Conservation (phyloP, 1,284 basidiomycete genomes). For the Fereydounia khargensis region DNA sequence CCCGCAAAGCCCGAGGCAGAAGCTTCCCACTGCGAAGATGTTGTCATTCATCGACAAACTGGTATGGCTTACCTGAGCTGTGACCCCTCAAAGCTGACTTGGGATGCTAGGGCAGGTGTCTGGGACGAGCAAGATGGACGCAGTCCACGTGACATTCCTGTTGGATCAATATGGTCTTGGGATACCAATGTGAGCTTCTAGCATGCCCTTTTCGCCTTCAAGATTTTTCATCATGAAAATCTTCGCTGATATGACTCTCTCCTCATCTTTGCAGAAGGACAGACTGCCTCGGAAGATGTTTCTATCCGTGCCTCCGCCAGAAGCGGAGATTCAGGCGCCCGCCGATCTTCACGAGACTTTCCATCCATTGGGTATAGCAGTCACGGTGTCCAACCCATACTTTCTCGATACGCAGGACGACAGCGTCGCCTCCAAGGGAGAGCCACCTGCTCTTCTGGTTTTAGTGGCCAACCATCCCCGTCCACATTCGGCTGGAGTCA, state of each 20-base stretch:
- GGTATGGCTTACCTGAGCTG: constrained; percentile 40
- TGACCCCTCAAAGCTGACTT: constrained; percentile 33
- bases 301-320: constrained; percentile 26
- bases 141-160: constrained; percentile 7
- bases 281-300: constrained; percentile 18
- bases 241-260: neutral
- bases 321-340: constrained; percentile 12
- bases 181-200: constrained; percentile 25
- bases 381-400: constrained; percentile 25
- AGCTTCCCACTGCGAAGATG: constrained; percentile 38
- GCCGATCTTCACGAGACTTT: constrained; percentile 18
- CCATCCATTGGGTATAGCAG: constrained; percentile 34
- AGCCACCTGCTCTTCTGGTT: constrained; percentile 18
- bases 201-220: neutral
- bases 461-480: constrained; percentile 37
- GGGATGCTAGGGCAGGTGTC: constrained; percentile 29
- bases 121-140: constrained; percentile 19
- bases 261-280: too few relatives aligned
- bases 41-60: constrained; percentile 24
- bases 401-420: constrained; percentile 9
- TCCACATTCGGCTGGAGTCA: constrained; percentile 10
- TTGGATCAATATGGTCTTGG: constrained; percentile 36
- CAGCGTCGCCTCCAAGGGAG: constrained; percentile 1
- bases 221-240: neutral
- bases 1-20: constrained; percentile 25